These are phyloP conservation scores for Zygoascus meyerae DNA, from an alignment of 1,139 yeast species.

Conservation along the genomic window DNA sequence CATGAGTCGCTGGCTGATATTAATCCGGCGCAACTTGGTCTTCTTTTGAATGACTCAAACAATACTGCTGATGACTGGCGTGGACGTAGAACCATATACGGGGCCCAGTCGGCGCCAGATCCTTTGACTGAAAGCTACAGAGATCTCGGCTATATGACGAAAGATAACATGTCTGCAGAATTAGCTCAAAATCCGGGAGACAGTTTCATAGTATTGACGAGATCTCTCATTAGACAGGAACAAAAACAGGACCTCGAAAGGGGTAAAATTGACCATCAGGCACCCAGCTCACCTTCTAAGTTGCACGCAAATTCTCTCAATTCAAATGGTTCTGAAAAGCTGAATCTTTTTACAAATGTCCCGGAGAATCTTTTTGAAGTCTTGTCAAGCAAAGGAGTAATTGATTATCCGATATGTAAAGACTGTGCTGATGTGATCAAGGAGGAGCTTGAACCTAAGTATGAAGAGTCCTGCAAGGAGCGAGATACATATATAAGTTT, in stretches of 20 bases:
- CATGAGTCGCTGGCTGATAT: slow-evolving; percentile 51
- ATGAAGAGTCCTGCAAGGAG: slow-evolving; percentile 69
- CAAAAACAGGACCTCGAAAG: slow-evolving; percentile 8
- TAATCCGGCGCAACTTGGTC: slow-evolving; percentile 47
- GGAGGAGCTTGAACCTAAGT: slow-evolving; percentile 62
- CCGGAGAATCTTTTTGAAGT: slow-evolving; percentile 62
- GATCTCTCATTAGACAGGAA: slow-evolving; percentile 26
- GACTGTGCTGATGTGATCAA: slow-evolving; percentile 73
- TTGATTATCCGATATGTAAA: slow-evolving; percentile 84
- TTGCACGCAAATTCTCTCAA: background rate
- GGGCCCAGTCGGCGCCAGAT: background rate
- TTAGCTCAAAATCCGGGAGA: slow-evolving; percentile 28
- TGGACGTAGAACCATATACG: slow-evolving; percentile 11
- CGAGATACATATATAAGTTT: slow-evolving; percentile 74
- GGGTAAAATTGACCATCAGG: background rate
- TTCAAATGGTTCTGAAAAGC: background rate
- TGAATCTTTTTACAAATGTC: slow-evolving; percentile 30
- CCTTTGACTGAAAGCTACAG: slow-evolving; percentile 1
- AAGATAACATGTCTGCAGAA: background rate
- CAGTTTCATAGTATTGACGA: slow-evolving; percentile 40
- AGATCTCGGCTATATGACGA: background rate
- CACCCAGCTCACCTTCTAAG: background rate
- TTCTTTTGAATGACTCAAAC: slow-evolving; percentile 30
- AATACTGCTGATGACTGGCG: slow-evolving; percentile 23
- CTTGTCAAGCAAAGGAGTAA: slow-evolving; percentile 60